Percentiles rank a stretch among this genome's conserved stretches.
phyloP scores from a whole-genome alignment of 169 alveolate genomes.

The Cryptosporidium felis region DNA sequence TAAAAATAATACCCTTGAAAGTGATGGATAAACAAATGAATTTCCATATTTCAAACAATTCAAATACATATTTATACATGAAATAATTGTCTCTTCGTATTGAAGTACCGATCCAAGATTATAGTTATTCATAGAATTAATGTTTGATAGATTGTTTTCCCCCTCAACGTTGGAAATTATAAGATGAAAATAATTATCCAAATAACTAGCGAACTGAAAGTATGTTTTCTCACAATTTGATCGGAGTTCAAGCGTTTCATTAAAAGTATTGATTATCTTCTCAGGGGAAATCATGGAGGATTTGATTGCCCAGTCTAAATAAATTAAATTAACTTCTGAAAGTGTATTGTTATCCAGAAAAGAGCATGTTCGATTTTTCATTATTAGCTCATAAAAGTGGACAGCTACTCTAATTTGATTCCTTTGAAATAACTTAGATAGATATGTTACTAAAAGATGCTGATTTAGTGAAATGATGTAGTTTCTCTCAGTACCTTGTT shows the following conservation, averaged over 20 bases:
- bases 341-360: constrained; percentile 11
- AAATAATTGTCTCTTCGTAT: constrained; percentile 41
- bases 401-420: constrained; percentile 21
- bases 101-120: constrained; percentile 34
- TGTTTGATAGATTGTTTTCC: background rate
- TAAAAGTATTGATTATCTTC: constrained; percentile 17
- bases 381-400: constrained; percentile 13
- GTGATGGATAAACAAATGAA: constrained; percentile 49
- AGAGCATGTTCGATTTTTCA: background rate
- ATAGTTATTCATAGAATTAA: background rate
- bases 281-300: constrained; percentile 67
- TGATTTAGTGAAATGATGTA: background rate
- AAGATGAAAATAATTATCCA: constrained; percentile 53
- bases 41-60: constrained; percentile 40
- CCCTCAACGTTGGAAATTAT: constrained; percentile 26
- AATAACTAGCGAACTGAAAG: constrained; percentile 54
- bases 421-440: constrained; percentile 21
- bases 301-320: constrained; percentile 58
- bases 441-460: constrained; percentile 8
- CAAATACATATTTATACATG: constrained; percentile 60
- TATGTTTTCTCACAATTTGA: constrained; percentile 67
- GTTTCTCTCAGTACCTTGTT: background rate
- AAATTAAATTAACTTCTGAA: constrained; percentile 32
- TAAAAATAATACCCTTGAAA: constrained; percentile 46
- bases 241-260: constrained; percentile 23